Evolutionary conservation across 2,329 filamentous ascomycete genomes (phyloP).

Genomic region (Daldinia sp.): DNA sequence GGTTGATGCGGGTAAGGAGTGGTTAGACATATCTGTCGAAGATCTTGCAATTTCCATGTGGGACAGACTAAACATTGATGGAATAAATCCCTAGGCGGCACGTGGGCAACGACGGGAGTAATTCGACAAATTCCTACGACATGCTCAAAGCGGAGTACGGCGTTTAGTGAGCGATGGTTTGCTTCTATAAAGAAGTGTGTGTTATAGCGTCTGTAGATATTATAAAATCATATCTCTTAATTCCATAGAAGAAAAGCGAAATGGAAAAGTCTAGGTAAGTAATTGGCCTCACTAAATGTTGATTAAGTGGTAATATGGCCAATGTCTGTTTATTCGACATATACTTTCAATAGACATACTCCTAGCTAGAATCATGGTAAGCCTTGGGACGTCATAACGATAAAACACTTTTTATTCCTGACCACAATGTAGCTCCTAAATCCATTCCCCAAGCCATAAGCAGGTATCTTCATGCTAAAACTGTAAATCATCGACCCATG

Average conservation of each 20-base stretch:
- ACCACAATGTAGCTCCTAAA: background rate
- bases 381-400: background rate
- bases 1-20: constrained; percentile 35
- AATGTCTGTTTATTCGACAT: background rate
- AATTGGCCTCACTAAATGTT: too few species aligned
- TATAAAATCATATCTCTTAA: background rate
- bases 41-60: constrained; percentile 18
- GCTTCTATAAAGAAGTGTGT: background rate
- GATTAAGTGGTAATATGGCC: background rate
- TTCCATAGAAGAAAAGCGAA: background rate
- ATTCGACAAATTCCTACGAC: background rate
- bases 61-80: constrained; percentile 26
- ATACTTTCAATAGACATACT: background rate
- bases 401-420: constrained; percentile 23
- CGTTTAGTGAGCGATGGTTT: constrained; percentile 7
- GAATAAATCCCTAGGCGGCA: background rate
- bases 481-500: constrained; percentile 2
- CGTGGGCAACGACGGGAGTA: too few species aligned
- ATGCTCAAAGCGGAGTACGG: too few species aligned
- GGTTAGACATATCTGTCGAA: constrained; percentile 21
- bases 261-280: too few species aligned
- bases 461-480: constrained; percentile 36
- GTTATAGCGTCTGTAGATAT: constrained; percentile 8
- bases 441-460: constrained; percentile 7
- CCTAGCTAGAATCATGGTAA: background rate